These are phyloP conservation scores for Amphibolis antarctica DNA, from an alignment of 106 monocot genomes.

Conservation along the genomic window DNA sequence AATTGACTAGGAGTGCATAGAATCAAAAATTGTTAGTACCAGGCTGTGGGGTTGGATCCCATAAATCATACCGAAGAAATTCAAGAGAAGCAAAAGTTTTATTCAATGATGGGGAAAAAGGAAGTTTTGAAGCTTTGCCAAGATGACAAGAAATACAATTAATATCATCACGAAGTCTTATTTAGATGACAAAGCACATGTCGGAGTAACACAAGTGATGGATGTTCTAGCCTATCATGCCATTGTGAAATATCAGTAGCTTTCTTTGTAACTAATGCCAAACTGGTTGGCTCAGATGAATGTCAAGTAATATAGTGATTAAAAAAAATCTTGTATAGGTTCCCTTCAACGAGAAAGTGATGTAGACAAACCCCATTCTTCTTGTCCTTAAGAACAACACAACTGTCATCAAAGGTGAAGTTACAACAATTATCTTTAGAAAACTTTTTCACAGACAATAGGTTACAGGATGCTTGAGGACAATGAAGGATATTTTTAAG, in stretches of 20 bases:
- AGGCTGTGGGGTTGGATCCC: not conserved
- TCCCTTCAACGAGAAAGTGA: not conserved
- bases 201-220: too few relatives aligned
- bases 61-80: not conserved
- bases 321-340: not conserved
- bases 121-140: not conserved
- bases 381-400: not conserved
- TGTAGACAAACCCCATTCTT: not conserved
- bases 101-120: not conserved
- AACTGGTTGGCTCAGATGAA: too few relatives aligned
- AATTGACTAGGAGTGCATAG: conserved; percentile 3
- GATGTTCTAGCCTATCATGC: too few relatives aligned
- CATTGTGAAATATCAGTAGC: too few relatives aligned
- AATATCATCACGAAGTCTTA: too few relatives aligned
- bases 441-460: not conserved
- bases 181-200: too few relatives aligned
- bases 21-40: not conserved
- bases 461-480: not conserved
- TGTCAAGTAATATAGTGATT: too few relatives aligned
- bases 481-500: not conserved
- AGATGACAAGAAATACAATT: not conserved
- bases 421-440: too few relatives aligned
- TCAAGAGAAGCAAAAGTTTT: not conserved
- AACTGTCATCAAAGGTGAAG: not conserved
- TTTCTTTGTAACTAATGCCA: too few relatives aligned